Evolutionary conservation across 108 stramenopile genomes (phyloP).

Genomic region (Phaeodactylum tricornutum): DNA sequence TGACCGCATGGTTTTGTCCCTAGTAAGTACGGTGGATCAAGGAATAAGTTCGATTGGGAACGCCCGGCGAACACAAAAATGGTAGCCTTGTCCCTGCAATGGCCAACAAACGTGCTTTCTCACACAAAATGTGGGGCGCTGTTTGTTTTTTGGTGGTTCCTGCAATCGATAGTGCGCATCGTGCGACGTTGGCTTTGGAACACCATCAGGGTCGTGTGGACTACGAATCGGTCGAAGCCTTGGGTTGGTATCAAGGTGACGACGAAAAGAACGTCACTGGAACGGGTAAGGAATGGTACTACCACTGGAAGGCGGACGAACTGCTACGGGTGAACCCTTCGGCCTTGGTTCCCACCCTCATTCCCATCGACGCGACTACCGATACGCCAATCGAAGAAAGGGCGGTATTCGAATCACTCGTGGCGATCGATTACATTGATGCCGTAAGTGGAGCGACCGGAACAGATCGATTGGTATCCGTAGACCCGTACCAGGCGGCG

Average conservation of each 20-base stretch:
- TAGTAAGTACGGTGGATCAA: too few relatives aligned
- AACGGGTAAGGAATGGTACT: conserved; percentile 79
- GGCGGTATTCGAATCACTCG: conserved; percentile 61
- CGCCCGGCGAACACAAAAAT: too few relatives aligned
- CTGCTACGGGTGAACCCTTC: conserved; percentile 51
- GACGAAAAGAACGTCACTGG: conserved; percentile 63
- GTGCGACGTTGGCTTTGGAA: conserved; percentile 73
- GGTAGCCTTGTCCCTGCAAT: too few relatives aligned
- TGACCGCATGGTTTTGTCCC: conserved; percentile 82
- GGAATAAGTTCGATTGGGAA: too few relatives aligned
- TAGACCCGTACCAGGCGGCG: conserved; percentile 65
- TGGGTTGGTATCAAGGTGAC: conserved; percentile 72
- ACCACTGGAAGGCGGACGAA: conserved; percentile 81
- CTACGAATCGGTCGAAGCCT: conserved; percentile 76
- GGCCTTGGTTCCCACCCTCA: conserved; percentile 71
- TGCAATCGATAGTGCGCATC: too few relatives aligned
- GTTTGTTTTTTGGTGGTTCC: too few relatives aligned
- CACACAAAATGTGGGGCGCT: too few relatives aligned
- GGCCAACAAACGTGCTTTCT: too few relatives aligned
- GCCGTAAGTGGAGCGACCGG: conserved; percentile 43
- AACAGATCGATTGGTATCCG: conserved; percentile 38
- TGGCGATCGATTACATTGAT: conserved; percentile 69
- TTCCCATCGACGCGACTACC: conserved; percentile 30
- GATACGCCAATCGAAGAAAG: conserved; percentile 30
- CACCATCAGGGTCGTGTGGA: conserved; percentile 61